Percentiles rank a stretch among this genome's conserved stretches.
phyloP scores from a whole-genome alignment of 2,329 filamentous ascomycete genomes.

The Cryphonectria naterciae region DNA sequence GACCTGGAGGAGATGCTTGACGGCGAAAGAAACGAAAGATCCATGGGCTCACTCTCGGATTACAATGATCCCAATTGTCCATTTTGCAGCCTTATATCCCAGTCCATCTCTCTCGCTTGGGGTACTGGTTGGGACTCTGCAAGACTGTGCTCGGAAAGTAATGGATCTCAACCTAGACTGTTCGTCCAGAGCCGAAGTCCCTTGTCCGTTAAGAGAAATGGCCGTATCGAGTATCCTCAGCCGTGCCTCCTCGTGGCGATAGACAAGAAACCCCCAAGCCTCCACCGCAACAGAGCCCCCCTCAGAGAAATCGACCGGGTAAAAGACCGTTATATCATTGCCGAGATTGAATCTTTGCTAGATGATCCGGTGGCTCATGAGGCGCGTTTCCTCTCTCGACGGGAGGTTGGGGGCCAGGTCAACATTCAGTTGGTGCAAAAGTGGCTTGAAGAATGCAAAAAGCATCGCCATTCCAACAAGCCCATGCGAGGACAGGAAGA shows the following conservation, averaged over 20 bases:
- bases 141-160: background rate
- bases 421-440: background rate
- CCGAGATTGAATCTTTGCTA: background rate
- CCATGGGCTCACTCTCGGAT: background rate
- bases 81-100: background rate
- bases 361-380: background rate
- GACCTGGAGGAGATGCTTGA: background rate
- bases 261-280: background rate
- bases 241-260: background rate
- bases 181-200: background rate
- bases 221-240: background rate
- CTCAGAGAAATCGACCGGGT: background rate
- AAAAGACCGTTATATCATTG: background rate
- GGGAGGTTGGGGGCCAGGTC: background rate
- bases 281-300: background rate
- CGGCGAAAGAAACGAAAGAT: background rate
- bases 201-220: background rate
- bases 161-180: background rate
- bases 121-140: background rate
- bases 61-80: background rate
- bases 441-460: background rate
- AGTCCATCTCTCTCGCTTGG: background rate
- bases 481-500: background rate
- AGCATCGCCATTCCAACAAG: background rate
- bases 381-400: background rate